Percentiles rank a stretch among this genome's conserved stretches.
phyloP scores from a whole-genome alignment of 768 basidiomycete species.

The Kwoniella sp. region DNA sequence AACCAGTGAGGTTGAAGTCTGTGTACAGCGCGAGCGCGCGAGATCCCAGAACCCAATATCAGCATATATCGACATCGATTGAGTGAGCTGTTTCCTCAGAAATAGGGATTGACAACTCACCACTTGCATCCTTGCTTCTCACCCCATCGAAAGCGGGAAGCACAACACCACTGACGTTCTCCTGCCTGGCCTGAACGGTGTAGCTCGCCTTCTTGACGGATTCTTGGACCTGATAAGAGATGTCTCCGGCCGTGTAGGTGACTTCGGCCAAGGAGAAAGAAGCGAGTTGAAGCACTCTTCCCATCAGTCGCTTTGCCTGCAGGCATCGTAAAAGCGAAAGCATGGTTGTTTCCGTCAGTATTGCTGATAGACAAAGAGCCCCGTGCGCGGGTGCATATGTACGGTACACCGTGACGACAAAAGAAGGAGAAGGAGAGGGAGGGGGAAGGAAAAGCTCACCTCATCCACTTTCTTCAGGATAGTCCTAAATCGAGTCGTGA shows the following conservation, averaged over 20 bases:
- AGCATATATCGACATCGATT: not conserved
- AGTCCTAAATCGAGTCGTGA: conserved; percentile 89
- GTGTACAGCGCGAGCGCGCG: no score
- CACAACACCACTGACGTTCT: conserved; percentile 96
- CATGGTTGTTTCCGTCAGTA: conserved; percentile 3
- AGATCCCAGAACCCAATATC: no score
- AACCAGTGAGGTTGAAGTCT: conserved; percentile 97
- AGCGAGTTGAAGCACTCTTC: conserved; percentile 95
- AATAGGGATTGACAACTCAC: conserved; percentile 57
- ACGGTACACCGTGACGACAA: not conserved
- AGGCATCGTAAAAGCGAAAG: not conserved
- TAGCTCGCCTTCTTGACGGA: conserved; percentile 88
- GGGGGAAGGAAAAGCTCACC: conserved; percentile 60
- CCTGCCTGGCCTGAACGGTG: conserved; percentile 89
- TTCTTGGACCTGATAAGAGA: conserved; percentile 96
- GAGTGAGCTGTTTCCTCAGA: not conserved
- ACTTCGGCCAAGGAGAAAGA: conserved; percentile 99
- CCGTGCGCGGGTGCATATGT: not conserved
- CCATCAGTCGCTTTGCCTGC: conserved; percentile 98
- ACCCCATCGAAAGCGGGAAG: conserved; percentile 93
- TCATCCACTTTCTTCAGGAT: conserved; percentile 98
- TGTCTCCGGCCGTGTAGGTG: conserved; percentile 91
- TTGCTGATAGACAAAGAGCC: not conserved
- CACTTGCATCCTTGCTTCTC: conserved; percentile 70
- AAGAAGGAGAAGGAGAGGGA: not conserved